Evolutionary conservation across 352 stramenopile species (phyloP).

Genomic region (Phytophthora megakarya): DNA sequence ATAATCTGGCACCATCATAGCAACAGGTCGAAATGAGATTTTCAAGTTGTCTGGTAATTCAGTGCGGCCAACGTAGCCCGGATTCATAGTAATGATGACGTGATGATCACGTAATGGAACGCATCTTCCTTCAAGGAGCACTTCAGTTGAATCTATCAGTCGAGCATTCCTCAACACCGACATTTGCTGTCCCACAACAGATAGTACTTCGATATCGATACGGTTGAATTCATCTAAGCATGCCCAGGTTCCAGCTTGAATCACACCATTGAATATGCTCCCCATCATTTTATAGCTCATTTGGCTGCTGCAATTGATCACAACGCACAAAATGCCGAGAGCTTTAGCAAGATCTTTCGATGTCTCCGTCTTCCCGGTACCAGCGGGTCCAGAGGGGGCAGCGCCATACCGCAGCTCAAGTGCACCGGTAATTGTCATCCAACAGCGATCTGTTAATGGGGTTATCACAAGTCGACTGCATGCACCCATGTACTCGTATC

Average conservation of each 20-base stretch:
- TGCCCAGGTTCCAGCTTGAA: conserved; percentile 78
- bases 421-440: conserved; percentile 93
- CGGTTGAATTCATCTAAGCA: conserved; percentile 93
- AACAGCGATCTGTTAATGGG: conserved; percentile 93
- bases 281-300: conserved; percentile 92
- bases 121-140: conserved; percentile 61
- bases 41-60: conserved; percentile 89
- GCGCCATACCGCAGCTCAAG: conserved; percentile 89
- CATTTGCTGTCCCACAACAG: conserved; percentile 89
- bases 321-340: conserved; percentile 92
- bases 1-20: conserved; percentile 92
- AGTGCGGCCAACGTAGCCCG: conserved; percentile 74
- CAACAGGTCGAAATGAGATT: conserved; percentile 80
- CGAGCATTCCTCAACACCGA: conserved; percentile 60
- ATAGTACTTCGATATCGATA: conserved; percentile 89
- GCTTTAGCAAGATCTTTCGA: conserved; percentile 94
- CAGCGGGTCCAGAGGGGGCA: conserved; percentile 87
- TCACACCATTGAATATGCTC: conserved; percentile 86
- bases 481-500: conserved; percentile 93
- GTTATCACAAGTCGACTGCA: conserved; percentile 93
- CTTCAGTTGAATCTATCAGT: conserved; percentile 35
- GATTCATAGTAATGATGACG: conserved; percentile 92
- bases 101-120: conserved; percentile 71
- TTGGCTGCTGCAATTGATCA: conserved; percentile 97
- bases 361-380: conserved; percentile 95